Conservation (phyloP, 768 basidiomycete genomes). For the Termitomyces sp. region DNA sequence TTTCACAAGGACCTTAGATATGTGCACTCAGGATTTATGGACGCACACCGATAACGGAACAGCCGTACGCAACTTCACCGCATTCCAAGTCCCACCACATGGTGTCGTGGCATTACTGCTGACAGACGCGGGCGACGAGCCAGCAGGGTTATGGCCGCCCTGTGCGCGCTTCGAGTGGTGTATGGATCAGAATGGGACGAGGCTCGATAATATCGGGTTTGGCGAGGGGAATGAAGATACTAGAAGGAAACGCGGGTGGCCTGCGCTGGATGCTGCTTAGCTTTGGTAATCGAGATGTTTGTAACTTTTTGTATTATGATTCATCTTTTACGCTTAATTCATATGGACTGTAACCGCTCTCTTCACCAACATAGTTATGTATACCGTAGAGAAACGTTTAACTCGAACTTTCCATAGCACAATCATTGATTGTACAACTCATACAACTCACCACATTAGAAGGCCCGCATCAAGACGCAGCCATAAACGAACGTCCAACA, state of each 20-base stretch:
- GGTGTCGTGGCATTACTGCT: conserved; percentile 66
- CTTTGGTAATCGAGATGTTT: neutral
- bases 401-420: neutral
- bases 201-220: conserved; percentile 15
- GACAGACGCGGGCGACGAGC: conserved; percentile 64
- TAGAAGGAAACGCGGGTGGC: conserved; percentile 1
- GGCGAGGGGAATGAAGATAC: conserved; percentile 8
- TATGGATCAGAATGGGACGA: conserved; percentile 55
- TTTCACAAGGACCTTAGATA: neutral
- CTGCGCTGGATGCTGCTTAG: neutral
- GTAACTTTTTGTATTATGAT: neutral
- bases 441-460: no score
- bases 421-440: neutral
- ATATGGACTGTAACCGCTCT: neutral
- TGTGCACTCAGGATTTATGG: conserved; percentile 58
- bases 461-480: no score
- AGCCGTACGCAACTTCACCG: conserved; percentile 55
- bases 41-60: conserved; percentile 69
- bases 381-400: neutral
- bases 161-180: conserved; percentile 60
- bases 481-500: no score
- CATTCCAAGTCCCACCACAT: conserved; percentile 52
- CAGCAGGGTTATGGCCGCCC: conserved; percentile 48
- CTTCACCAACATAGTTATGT: neutral
- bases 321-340: neutral